A percentile compares a stretch with the other conserved stretches of the same genome.
phyloP scores from a whole-genome alignment of 148 eudicot genomes.

The Tetragonia tetragonoides region DNA sequence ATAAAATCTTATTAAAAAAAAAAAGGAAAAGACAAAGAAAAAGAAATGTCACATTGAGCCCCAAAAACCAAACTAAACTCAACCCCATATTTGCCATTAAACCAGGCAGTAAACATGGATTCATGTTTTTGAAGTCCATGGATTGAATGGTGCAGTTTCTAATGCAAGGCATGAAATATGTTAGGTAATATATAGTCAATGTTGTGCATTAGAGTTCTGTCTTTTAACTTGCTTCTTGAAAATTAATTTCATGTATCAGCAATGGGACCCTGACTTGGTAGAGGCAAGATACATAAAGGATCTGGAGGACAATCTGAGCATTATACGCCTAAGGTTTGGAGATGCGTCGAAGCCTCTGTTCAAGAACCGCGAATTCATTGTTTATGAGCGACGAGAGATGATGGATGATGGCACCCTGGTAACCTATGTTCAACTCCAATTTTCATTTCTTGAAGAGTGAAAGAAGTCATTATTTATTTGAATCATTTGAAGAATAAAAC shows the following conservation, averaged over 20 bases:
- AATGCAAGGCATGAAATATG: no score
- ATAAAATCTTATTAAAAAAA: background rate
- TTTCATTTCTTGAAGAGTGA: background rate
- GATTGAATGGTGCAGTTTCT: no score
- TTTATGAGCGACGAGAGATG: conserved; percentile 81
- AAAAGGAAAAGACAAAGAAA: background rate
- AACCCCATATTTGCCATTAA: no score
- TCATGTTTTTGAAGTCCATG: no score
- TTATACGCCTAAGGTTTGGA: conserved; percentile 68
- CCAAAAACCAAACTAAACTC: background rate
- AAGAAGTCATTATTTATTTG: background rate
- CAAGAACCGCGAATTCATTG: conserved; percentile 81
- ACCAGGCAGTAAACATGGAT: no score
- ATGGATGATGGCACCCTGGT: conserved; percentile 95
- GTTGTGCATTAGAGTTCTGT: background rate
- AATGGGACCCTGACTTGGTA: conserved; percentile 84
- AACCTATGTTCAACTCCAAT: background rate
- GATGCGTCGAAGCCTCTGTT: conserved; percentile 75
- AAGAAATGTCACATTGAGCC: background rate
- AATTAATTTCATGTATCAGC: conserved; percentile 35
- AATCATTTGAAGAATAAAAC: no score
- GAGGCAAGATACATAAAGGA: conserved; percentile 84
- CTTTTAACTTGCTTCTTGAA: background rate
- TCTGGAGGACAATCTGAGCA: conserved; percentile 69
- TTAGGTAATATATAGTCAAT: no score